These are phyloP conservation scores for Hirschioporus abietinus DNA, from an alignment of 768 basidiomycete species.

Conservation along the genomic window DNA sequence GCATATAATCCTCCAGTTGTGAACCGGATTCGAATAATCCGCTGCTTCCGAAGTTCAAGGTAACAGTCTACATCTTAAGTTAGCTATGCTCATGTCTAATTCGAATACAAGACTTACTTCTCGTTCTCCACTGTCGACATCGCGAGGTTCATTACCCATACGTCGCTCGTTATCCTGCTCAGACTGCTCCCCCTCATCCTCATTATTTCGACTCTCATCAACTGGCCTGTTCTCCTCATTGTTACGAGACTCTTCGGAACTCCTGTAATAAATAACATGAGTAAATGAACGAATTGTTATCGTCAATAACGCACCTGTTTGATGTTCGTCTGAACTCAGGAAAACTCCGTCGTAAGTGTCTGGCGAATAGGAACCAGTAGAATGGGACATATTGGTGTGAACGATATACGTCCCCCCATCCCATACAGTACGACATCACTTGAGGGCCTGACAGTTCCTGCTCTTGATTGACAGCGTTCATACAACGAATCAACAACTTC, in stretches of 20 bases:
- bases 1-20: too few species aligned
- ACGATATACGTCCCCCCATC: conserved; percentile 31
- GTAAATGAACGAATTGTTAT: too few species aligned
- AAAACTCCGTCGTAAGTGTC: conserved; percentile 19
- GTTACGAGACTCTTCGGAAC: not conserved
- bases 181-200: not conserved
- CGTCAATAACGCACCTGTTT: too few species aligned
- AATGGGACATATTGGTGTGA: conserved; percentile 34
- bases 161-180: not conserved
- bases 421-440: conserved; percentile 39
- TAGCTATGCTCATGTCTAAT: too few species aligned
- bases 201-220: not conserved
- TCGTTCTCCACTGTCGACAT: not conserved
- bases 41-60: too few species aligned
- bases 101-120: too few species aligned
- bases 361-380: conserved; percentile 28
- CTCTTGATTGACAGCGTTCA: conserved; percentile 28
- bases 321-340: too few species aligned
- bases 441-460: conserved; percentile 35
- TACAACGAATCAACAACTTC: conserved; percentile 26
- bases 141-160: not conserved
- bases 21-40: too few species aligned
- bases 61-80: too few species aligned
- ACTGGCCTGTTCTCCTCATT: not conserved
- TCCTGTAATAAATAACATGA: too few species aligned